Percentiles rank a stretch among this genome's conserved stretches.
These are phyloP conservation scores for Themeda triandra DNA, from an alignment of 176 grass and related monocot genomes.

Conservation along the genomic window DNA sequence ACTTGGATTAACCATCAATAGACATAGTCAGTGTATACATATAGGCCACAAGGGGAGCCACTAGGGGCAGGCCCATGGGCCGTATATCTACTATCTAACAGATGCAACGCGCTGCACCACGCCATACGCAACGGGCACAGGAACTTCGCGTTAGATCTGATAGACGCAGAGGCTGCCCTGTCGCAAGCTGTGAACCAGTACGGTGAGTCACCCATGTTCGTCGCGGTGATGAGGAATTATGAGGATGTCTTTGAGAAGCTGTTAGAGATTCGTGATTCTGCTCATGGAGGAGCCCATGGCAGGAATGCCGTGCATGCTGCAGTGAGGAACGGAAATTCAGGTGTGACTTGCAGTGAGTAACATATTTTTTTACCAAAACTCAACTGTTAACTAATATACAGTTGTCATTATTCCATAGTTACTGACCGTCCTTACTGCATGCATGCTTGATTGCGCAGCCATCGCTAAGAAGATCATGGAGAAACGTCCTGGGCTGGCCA, in stretches of 20 bases:
- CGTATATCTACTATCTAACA: too few species aligned
- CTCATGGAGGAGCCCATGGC: background rate
- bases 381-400: too few species aligned
- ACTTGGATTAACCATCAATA: too few species aligned
- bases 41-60: too few species aligned
- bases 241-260: background rate
- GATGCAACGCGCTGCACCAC: slow-evolving; percentile 22
- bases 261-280: background rate
- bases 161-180: background rate
- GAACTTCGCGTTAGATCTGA: background rate
- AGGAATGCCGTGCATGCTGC: slow-evolving; percentile 22
- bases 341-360: too few species aligned
- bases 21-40: too few species aligned
- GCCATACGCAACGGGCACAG: background rate
- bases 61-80: too few species aligned
- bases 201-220: slow-evolving; percentile 24
- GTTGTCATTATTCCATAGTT: too few species aligned
- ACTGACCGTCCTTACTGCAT: too few species aligned
- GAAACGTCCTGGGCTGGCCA: background rate
- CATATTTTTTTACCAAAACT: too few species aligned
- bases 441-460: background rate
- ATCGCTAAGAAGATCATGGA: background rate
- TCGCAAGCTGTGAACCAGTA: background rate
- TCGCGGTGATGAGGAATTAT: background rate
- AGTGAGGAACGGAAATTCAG: background rate